Evolutionary conservation across 208 protist genomes (phyloP), one percentile per base, ranked within the genome.

Genomic region (Porcisia deanei): DNA sequence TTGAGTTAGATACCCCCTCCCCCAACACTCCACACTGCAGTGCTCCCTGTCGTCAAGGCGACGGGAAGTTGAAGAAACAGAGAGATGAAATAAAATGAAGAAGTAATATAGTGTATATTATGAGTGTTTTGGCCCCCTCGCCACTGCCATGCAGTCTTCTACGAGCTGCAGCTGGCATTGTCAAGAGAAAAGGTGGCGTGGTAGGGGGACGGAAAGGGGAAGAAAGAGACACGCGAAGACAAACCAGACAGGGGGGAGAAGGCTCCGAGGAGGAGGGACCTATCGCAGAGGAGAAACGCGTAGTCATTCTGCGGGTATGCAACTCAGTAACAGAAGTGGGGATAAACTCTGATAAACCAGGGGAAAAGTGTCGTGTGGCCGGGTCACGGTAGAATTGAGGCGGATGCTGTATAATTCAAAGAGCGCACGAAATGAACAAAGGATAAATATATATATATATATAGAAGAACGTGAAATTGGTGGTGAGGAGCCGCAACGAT

Each of bases 291-390:
- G 63, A 16, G 20, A 67, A 49, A 52, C 8, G 9, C 43, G 39
- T 47, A 20, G 9, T 49, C 4, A 18, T 30, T 20, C 39, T 20
- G 47, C 25, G 52, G 10, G 10, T 70, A 20, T 74, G 61, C 20
- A 67, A 57, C 54, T 49, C 22, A 52, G 49, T 67, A 60, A 71
- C 61, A 75, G 75, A 73, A 37, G 61, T 72, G 83, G 65, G 74
- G 60, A 54, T 58, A 64, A 8, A 49, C 22, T 7, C 39, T 3
- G 41, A 16, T 22, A 67, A 43, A 7, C 47, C 20, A 25, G 30
- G 20, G 37, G 37, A 1, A 22, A n/a, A 52, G 18, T 45, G 60
- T 14, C 37, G 60, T 47, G 30, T 25, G 3, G 12, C 37, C 16
- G 60, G 20, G 60, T 6, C 39, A 10, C 16, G 20, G 8, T 22